Evolutionary conservation across 306 rosid species (phyloP), one percentile per base, ranked within the genome.

Genomic region (Trichosanthes cucumerina): DNA sequence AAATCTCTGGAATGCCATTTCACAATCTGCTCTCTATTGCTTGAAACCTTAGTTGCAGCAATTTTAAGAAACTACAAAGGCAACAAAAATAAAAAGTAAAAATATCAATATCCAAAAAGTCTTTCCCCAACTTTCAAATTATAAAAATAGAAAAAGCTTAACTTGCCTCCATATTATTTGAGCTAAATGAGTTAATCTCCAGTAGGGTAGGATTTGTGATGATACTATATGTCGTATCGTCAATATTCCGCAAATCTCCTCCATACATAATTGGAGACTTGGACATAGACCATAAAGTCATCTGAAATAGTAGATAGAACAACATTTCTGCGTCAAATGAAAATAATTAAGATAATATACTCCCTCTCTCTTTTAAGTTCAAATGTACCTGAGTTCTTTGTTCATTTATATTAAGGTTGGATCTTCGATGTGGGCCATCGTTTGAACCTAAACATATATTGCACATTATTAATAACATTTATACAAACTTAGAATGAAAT

Each of bases 191-290:
- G 83, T 95, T 86, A 68, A 95, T 92, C 87, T 90, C 96, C 81
- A 92, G 86, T 82, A 95, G 53, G 50, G 83, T 89, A 54, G 97
- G 96, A 82, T 91, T 86, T 9, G 93, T 88, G 79, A 95, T 85
- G 73, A 92, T 57, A 65, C 79, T 80, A 53, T 49, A 86, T 44
- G 97, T 88, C 43, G 66, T 7, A 26, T 84, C 59, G 73, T 92
- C 90, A 5, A 92, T 84, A 53, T 86, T 88, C 81, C 97, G 87
- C 85, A 95, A 81, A 88, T 95, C 97, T 66, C 99, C 99, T 31
- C 99, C 99, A 85, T 75, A 95, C 97, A 92, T 95, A 66, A 95
- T 89, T 78, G 99, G 99, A 87, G 99, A 95, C 85, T 88, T 95
- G 49, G 99, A 91, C 84, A 95, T 83, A 70, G 92, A 84, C 97